Evolutionary conservation across 768 basidiomycete species (phyloP), one percentile per base, ranked within the genome.

Genomic region (Podaxis sp.): DNA sequence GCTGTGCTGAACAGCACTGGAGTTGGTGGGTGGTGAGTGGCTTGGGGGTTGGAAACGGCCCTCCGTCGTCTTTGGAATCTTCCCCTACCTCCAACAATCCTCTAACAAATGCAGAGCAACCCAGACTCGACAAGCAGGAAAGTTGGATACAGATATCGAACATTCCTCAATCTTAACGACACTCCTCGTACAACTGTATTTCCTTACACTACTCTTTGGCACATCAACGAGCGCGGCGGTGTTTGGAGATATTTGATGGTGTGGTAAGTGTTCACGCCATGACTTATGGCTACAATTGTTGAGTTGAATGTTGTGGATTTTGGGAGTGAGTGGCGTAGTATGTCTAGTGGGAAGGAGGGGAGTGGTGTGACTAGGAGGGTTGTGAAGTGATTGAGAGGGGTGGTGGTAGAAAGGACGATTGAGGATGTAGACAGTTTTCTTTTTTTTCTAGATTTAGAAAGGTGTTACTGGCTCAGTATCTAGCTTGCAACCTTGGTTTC

Each of bases 221-320:
- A 84, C 87, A 15, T 88, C 93, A 2, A 73, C 85, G 5, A 87
- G 87, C 60, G 87, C 93, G 0, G 90, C 93, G 7, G 83, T 87
- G 67, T 75, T 96, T 75, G 95, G 66, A 73, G 95, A 50, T 95
- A 98, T 72, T 73, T 97, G 66, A 97, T 97, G 95, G 95, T 98
- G 24, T 99, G 97, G 97, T 98, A 99, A 76, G 89, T 99, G 3
- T 99, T 98, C 69, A 96, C 96, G 40, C 97, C 97, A 65, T 77
- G 96, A 65, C 97, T 96, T 72, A 96, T 98, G 89, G 71, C 84
- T 15, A 91, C 84, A 0, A 93, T 84, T 0, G 69, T 86, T 3
- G 82, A 83, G 30, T 72, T 96, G 38, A 46, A 93, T 3, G 83
- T 83, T 1, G 85, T 93, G 2, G 96, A 99, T 75, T 38, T 88